Base-by-base conservation (phyloP, 345 rosid genomes). In the Angophora floribunda region DNA sequence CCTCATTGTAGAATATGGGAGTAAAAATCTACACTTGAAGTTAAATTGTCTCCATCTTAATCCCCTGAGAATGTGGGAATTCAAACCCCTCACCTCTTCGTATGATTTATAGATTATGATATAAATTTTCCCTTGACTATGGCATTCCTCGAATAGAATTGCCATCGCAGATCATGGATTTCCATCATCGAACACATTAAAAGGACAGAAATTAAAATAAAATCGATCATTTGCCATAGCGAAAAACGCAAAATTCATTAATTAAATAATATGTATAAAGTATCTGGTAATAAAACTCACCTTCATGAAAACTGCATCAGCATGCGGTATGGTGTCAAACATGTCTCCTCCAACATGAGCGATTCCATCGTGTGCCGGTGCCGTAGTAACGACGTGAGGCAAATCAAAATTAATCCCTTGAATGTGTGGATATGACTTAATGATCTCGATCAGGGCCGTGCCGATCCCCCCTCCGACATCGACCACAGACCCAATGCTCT, bases 401-500 rank as follows among this genome's bases (percentile, higher is more conserved):
- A 89, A 49, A 85, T 91, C 91, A 17, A 89, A 91, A 78, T 91
- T 91, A 15, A 87, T 86, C 28, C 86, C 92, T 41, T 49, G 19
- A 4, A 91, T 65, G 17, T 70, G 87, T 1, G 91, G 92, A 52
- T 28, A 86, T 5, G 82, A 85, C 61, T 53, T 89, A 28, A 91
- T 86, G 36, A 87, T 87, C 88, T 44, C 63, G 13, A 49, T 85
- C 51, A 89, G 0, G 17, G 61, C 52, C 21, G 3, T 51, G 6
- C 92, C 92, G 5, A 24, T 88, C 44, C 90, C 92, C 24, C 92
- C 90, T 15, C 90, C 92, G 28, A 91, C 92, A 49, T 91, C 90
- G 7, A 89, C 92, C 85, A 89, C 22, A 5, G 87, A 67, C 3
- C 47, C 52, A 1, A 90, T 52, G 51, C 44, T 15, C 6, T 45